phyloP scores from a whole-genome alignment of 768 basidiomycete genomes.

The Leccinum boreale region DNA sequence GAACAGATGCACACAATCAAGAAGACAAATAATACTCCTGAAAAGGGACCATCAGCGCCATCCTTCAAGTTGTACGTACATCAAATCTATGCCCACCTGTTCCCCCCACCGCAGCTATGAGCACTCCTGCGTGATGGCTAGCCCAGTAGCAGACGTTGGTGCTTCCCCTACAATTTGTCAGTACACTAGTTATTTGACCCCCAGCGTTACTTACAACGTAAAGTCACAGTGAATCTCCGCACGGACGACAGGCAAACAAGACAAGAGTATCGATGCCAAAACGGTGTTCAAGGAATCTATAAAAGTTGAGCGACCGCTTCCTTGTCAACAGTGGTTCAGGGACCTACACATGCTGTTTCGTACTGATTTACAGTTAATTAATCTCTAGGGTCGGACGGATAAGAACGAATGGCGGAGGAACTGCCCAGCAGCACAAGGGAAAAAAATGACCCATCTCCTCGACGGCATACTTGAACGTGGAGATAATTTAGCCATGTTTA shows the following conservation, averaged over 20 bases:
- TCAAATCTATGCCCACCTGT: conserved; percentile 1
- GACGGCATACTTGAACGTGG: conserved; percentile 11
- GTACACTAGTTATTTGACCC: neutral
- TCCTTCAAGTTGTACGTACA: neutral
- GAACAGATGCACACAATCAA: neutral
- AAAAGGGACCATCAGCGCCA: neutral
- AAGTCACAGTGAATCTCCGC: conserved; percentile 10
- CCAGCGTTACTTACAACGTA: neutral
- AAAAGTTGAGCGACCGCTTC: neutral
- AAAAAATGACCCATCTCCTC: neutral
- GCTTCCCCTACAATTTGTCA: neutral
- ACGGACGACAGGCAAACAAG: conserved; percentile 8
- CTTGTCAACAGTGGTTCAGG: neutral
- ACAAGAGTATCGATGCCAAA: conserved; percentile 3
- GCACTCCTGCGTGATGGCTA: neutral
- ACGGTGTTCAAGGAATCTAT: conserved; percentile 4
- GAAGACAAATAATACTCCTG: conserved; percentile 5
- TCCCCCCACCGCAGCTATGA: neutral
- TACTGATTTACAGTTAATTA: neutral
- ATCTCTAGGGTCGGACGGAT: neutral
- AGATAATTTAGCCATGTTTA: conserved; percentile 12
- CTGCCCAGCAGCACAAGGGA: conserved; percentile 13
- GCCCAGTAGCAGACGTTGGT: conserved; percentile 10
- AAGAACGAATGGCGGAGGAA: conserved; percentile 3
- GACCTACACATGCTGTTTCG: conserved; percentile 12